Evolutionary conservation across 345 rosid genomes (phyloP).

Genomic region (Jatropha curcas): DNA sequence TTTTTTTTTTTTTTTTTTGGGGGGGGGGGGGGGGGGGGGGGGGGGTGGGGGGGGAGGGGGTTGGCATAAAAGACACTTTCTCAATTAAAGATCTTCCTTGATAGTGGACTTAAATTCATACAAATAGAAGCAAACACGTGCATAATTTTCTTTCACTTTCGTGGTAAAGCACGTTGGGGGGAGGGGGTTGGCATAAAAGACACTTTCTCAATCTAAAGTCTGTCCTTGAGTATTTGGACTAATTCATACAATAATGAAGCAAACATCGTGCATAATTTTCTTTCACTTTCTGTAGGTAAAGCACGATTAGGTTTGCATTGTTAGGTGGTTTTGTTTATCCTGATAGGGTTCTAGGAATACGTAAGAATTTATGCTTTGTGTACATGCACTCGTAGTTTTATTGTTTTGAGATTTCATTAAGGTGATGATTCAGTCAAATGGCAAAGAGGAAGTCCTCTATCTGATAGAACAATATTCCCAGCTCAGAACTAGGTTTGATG

Average conservation of each 20-base stretch:
- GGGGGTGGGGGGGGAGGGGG: no score
- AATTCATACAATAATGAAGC: background rate
- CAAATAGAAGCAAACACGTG: background rate
- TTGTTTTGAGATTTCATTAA: background rate
- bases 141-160: background rate
- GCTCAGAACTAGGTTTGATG: background rate
- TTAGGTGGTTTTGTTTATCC: background rate
- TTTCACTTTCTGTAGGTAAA: background rate
- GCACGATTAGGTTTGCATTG: background rate
- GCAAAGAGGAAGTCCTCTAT: background rate
- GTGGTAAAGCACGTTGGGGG: no score
- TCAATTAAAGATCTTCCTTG: no score
- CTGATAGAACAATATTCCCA: background rate
- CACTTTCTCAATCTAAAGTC: no score
- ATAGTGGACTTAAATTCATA: background rate
- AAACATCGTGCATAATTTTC: background rate
- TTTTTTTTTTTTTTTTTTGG: no score
- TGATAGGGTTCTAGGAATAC: background rate
- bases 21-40: no score
- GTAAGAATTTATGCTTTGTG: background rate
- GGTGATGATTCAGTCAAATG: background rate
- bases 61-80: background rate
- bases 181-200: background rate
- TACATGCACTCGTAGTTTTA: background rate
- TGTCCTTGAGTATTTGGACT: background rate